A percentile compares a stretch with the other conserved stretches of the same genome.
Conservation (phyloP, 352 stramenopile species). For the Pythium rishiriense region DNA sequence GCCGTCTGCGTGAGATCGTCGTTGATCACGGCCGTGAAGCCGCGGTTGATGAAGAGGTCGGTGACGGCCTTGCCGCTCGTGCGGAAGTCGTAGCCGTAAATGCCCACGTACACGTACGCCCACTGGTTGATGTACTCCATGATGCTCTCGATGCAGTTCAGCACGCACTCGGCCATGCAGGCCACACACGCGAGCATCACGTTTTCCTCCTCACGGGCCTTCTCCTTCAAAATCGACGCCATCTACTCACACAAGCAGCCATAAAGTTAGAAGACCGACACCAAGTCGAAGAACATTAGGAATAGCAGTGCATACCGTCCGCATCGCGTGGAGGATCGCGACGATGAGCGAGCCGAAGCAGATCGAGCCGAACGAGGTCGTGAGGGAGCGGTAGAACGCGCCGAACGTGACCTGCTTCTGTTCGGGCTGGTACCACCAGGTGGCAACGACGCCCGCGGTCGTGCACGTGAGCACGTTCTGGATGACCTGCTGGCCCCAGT, state of each 20-base stretch:
- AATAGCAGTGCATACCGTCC: constrained; percentile 39
- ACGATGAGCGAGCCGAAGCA: constrained; percentile 80
- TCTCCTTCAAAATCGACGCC: constrained; percentile 62
- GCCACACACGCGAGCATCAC: constrained; percentile 71
- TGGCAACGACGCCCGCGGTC: constrained; percentile 73
- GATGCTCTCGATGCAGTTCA: constrained; percentile 81
- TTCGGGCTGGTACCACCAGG: constrained; percentile 83
- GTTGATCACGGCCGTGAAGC: constrained; percentile 90
- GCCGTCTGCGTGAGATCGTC: constrained; percentile 85
- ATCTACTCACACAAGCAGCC: constrained; percentile 40
- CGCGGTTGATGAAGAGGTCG: constrained; percentile 82
- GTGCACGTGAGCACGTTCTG: constrained; percentile 86
- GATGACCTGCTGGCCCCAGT: constrained; percentile 84
- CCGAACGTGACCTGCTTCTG: constrained; percentile 55
- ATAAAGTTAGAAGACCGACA: not conserved
- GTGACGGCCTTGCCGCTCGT: constrained; percentile 87
- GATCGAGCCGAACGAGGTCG: constrained; percentile 86
- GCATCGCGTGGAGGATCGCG: constrained; percentile 78
- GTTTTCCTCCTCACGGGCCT: constrained; percentile 77
- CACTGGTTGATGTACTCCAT: constrained; percentile 92
- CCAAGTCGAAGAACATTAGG: not conserved
- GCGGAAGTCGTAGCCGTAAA: constrained; percentile 88
- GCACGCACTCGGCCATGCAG: constrained; percentile 86
- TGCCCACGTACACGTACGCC: constrained; percentile 89
- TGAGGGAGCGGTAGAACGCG: constrained; percentile 79